Conservation (phyloP, 2,329 filamentous ascomycete genomes). For the Rhinocladiella similis region DNA sequence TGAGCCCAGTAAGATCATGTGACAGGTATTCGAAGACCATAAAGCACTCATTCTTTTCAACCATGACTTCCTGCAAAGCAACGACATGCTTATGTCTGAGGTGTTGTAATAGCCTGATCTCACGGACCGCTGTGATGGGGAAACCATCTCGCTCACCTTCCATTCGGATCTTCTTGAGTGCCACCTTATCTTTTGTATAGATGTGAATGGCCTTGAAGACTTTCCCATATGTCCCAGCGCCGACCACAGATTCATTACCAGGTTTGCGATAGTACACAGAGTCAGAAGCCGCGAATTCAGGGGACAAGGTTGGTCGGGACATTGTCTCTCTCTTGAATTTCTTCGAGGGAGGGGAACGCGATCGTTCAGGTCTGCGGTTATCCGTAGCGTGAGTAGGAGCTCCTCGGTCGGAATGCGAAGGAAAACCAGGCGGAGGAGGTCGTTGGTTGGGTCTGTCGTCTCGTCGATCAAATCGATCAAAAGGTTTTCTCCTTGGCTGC, state of each 20-base stretch:
- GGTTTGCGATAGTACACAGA: slow-evolving; percentile 95
- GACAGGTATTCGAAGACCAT: slow-evolving; percentile 99
- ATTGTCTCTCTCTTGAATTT: slow-evolving; percentile 71
- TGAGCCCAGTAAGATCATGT: slow-evolving; percentile 88
- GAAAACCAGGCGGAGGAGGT: slow-evolving; percentile 35
- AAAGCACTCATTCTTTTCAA: slow-evolving; percentile 97
- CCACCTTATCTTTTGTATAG: slow-evolving; percentile 81
- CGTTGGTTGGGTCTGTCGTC: slow-evolving; percentile 40
- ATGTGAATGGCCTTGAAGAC: slow-evolving; percentile 93
- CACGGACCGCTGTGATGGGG: slow-evolving; percentile 84
- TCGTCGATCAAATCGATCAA: slow-evolving; percentile 38
- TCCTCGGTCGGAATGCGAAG: slow-evolving; percentile 37
- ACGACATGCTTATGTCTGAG: slow-evolving; percentile 81
- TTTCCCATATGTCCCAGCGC: slow-evolving; percentile 93
- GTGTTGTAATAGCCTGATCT: slow-evolving; percentile 89
- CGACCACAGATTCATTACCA: slow-evolving; percentile 95
- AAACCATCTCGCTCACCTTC: slow-evolving; percentile 89
- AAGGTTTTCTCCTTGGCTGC: slow-evolving; percentile 41
- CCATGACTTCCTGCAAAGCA: slow-evolving; percentile 87
- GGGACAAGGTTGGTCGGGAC: slow-evolving; percentile 66
- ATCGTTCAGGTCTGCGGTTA: slow-evolving; percentile 51
- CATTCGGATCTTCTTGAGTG: slow-evolving; percentile 90
- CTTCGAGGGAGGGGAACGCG: slow-evolving; percentile 57
- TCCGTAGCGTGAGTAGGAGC: slow-evolving; percentile 36
- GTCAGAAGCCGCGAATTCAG: slow-evolving; percentile 74